phyloP scores from a whole-genome alignment of 2,329 filamentous ascomycete genomes.

The Talaromyces sp. region DNA sequence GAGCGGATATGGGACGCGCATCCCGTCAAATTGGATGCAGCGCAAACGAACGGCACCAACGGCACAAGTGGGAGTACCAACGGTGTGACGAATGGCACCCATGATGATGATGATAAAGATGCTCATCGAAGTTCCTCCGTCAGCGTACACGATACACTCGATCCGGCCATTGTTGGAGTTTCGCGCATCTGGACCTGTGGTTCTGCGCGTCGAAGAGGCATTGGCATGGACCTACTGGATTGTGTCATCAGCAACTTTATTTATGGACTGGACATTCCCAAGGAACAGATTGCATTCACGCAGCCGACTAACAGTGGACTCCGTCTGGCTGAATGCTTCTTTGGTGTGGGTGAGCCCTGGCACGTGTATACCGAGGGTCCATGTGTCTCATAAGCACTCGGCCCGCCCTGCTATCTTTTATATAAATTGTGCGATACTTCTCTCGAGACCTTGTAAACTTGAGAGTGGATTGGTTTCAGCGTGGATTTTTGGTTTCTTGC shows the following conservation, averaged over 20 bases:
- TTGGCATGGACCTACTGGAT: conserved; percentile 57
- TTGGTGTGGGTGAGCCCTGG: conserved; percentile 54
- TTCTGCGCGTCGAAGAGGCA: conserved; percentile 53
- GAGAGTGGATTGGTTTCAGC: not conserved
- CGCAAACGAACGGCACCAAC: conserved; percentile 21
- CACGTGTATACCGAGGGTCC: conserved; percentile 54
- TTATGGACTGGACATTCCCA: conserved; percentile 53
- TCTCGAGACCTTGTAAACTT: not conserved
- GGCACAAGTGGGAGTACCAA: conserved; percentile 14
- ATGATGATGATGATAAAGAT: conserved; percentile 20
- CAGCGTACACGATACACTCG: conserved; percentile 41
- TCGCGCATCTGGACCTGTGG: conserved; percentile 64
- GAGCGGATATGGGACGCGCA: conserved; percentile 59
- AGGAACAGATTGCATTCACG: conserved; percentile 59
- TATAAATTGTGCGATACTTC: not conserved
- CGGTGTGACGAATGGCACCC: not conserved
- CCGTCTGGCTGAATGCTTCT: conserved; percentile 56
- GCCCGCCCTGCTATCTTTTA: not conserved
- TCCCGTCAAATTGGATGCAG: conserved; percentile 40
- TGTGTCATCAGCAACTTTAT: conserved; percentile 54
- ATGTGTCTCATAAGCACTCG: conserved; percentile 15
- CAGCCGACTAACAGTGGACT: conserved; percentile 62
- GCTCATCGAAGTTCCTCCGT: conserved; percentile 40
- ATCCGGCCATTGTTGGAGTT: conserved; percentile 56
- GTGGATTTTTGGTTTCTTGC: conserved; percentile 3